Base-by-base conservation (phyloP, 768 basidiomycete genomes). In the Pilatotrama ljubarskyi region DNA sequence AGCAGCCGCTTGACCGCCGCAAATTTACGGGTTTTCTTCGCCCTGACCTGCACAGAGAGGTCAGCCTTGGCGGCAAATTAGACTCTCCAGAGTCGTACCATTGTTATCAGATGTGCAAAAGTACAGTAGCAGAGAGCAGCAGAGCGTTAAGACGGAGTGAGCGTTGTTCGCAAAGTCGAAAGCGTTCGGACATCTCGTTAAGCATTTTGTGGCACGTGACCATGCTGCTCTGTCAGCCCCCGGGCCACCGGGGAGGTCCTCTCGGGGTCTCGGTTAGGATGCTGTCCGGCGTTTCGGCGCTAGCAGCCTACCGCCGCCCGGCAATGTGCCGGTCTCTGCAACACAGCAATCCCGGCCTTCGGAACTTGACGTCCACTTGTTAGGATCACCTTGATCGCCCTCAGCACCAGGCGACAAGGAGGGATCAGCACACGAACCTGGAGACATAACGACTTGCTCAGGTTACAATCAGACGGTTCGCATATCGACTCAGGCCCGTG, bases 21-120 rank as follows among this genome's bases (percentile, higher is more conserved):
- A 72, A 98, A 98, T 72, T 96, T 96, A 74, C 95, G 83, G 0
- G 94, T 95, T 73, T 94, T 96, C 74, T 93, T 93, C 26, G 91
- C 92, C 75, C 86, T 94, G 13, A 86, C 91, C 95, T 97, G 22
- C 10, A 42, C 17, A n/a, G 9, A 10, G 4, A 7, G 10, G 26
- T 54, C 32, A 43, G 52, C 14, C 5, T 42, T 11, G 29, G 4
- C 26, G 17, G 2, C 24, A 3, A 18, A 36, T 29, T 25, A 17
- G 48, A 20, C 24, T 36, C 35, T 29, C n/a, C 22, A 7, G 40
- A 13, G 2, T 26, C 50, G 1, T 40, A 42, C 58, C 51, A 59
- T 59, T 2, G n/a, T 53, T 17, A 40, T 9, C 11, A 32, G 10
- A 10, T 32, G 10, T 32, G 20, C 11, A 24, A 14, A 24, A 20